Percentiles rank a stretch among this genome's conserved stretches.
Evolutionary conservation across 495 filamentous ascomycete genomes (phyloP).

Genomic region (Trichoderma reesei): DNA sequence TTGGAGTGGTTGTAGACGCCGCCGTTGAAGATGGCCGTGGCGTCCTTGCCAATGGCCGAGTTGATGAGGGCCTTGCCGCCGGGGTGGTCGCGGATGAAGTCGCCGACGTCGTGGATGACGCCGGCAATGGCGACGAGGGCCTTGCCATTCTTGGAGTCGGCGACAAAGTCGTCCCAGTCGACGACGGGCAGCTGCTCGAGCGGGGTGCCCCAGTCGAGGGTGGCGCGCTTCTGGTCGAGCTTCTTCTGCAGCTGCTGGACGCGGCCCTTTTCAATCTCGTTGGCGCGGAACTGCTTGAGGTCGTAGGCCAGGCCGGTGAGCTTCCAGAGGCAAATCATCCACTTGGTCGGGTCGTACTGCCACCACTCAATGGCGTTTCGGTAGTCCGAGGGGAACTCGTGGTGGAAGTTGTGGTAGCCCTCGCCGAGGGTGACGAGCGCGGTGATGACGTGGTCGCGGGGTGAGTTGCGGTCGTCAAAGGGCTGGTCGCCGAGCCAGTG

Average conservation of each 20-base stretch:
- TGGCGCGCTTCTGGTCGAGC: constrained; percentile 88
- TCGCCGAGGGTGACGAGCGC: constrained; percentile 93
- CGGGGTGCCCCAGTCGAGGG: constrained; percentile 90
- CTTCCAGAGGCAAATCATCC: constrained; percentile 92
- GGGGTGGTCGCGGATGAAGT: constrained; percentile 95
- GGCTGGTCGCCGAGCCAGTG: constrained; percentile 99
- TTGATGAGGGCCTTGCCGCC: constrained; percentile 94
- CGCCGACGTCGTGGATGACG: constrained; percentile 88
- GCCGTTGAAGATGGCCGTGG: constrained; percentile 98
- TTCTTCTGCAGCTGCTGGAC: constrained; percentile 98
- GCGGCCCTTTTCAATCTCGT: constrained; percentile 98
- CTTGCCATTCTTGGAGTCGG: constrained; percentile 69
- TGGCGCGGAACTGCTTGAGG: constrained; percentile 93
- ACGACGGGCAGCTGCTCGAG: constrained; percentile 91
- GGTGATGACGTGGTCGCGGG: constrained; percentile 92
- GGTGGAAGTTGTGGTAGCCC: constrained; percentile 99
- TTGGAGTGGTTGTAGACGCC: constrained; percentile 98
- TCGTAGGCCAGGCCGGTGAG: constrained; percentile 88
- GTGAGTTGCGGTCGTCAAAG: constrained; percentile 98
- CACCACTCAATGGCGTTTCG: constrained; percentile 96
- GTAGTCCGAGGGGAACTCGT: constrained; percentile 98
- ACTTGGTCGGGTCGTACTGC: constrained; percentile 99
- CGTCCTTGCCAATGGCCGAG: constrained; percentile 91
- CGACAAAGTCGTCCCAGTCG: constrained; percentile 91
- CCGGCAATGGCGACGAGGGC: constrained; percentile 83